Evolutionary conservation across 352 stramenopile genomes (phyloP).

Genomic region (Pythium phragmiticola): DNA sequence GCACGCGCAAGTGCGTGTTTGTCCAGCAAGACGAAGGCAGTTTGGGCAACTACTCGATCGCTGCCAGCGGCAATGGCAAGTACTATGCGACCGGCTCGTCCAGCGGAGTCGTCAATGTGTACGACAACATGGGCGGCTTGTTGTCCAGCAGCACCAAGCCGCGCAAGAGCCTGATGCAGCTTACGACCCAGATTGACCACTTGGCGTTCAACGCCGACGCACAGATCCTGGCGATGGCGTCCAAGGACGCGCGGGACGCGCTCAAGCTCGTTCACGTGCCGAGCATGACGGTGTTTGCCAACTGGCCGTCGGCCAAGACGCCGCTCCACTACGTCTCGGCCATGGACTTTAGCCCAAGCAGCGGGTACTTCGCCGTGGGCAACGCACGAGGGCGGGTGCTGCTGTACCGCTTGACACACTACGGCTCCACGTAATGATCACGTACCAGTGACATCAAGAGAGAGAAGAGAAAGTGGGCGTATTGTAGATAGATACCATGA

Average conservation of each 20-base stretch:
- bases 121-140: constrained; percentile 71
- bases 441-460: neutral
- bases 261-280: constrained; percentile 96
- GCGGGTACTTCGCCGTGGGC: constrained; percentile 92
- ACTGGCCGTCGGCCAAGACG: constrained; percentile 97
- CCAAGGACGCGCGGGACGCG: constrained; percentile 89
- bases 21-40: constrained; percentile 85
- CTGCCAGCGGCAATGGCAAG: constrained; percentile 62
- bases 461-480: constrained; percentile 4
- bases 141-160: constrained; percentile 51
- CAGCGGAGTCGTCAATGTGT: constrained; percentile 98
- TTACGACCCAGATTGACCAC: constrained; percentile 90
- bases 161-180: constrained; percentile 96
- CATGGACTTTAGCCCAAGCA: constrained; percentile 95
- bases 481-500: constrained; percentile 3
- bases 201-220: constrained; percentile 93
- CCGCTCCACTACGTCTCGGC: constrained; percentile 96
- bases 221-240: constrained; percentile 95
- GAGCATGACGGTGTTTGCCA: constrained; percentile 94
- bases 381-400: constrained; percentile 97
- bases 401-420: constrained; percentile 96
- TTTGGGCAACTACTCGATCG: constrained; percentile 78
- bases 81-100: constrained; percentile 92
- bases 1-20: constrained; percentile 77
- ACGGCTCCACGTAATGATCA: constrained; percentile 70